Base-by-base conservation (phyloP, 495 filamentous ascomycete species). In the Daldinia bambusicola region DNA sequence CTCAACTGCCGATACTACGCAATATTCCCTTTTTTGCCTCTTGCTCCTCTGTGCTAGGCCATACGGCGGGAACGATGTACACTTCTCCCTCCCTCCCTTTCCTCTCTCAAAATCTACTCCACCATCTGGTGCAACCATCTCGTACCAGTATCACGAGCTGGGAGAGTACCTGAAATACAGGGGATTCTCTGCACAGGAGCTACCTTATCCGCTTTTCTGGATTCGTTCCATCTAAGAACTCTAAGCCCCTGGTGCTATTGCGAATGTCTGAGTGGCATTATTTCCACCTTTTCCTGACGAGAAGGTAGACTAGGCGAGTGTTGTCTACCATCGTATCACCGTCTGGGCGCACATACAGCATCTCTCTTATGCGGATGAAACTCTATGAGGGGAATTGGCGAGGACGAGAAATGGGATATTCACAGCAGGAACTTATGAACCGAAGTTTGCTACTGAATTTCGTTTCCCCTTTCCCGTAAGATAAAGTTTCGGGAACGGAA, bases 1-100 rank as follows among this genome's bases (percentile, higher is more conserved):
- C 55, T 52, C 70, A 72, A 72, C 70, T 72, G 70, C 70, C 70
- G 70, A 69, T 63, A 69, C 61, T 69, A 67, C 70, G 68, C 65
- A 66, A 59, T 72, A 32, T 45, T 71, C 63, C 65, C 66, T 51
- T 72, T 72, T 72, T 69, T 72, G 70, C 64, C 70, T 69, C 65
- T 57, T 61, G 41, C 70, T 61, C 50, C 55, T 67, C 58, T 72
- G 70, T 72, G 18, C 57, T 66, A 72, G 61, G 70, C 57, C 50
- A 66, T 66, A 72, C 61, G 34, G 56, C 66, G 65, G 70, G 70
- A 69, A 53, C 51, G 22, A 51, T 72, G 61, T 64, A 56, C 41
- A 52, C 60, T 55, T 61, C 50, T 60, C 53, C 30, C 55, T 61
- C 64, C 6, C 32, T 36, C 61, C 20, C 45, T 62, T 57, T 32